phyloP scores from a whole-genome alignment of 2,329 filamentous ascomycete genomes.

The Lasiodiplodia gonubiensis region DNA sequence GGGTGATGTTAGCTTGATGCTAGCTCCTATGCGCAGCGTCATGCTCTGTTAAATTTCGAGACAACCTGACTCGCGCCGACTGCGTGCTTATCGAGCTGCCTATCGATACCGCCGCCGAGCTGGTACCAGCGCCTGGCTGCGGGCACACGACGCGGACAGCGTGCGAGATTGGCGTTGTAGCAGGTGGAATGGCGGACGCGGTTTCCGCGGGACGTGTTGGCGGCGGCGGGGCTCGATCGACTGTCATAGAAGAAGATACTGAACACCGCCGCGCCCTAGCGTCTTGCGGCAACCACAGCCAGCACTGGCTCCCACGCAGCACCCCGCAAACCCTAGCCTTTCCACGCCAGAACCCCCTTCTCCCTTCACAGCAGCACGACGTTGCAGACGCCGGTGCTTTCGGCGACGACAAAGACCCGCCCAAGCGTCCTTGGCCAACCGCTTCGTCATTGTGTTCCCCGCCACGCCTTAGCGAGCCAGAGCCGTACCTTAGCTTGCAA shows the following conservation, averaged over 20 bases:
- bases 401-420: constrained; percentile 25
- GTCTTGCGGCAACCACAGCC: constrained; percentile 3
- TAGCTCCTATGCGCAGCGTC: constrained; percentile 18
- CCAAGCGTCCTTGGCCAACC: constrained; percentile 14
- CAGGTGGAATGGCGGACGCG: background rate
- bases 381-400: background rate
- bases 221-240: constrained; percentile 1
- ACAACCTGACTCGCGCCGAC: constrained; percentile 14
- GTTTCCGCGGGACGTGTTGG: background rate
- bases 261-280: constrained; percentile 15
- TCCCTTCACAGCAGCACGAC: background rate
- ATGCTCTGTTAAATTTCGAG: constrained; percentile 12
- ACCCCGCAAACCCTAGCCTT: background rate
- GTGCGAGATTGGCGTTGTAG: background rate
- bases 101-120: background rate
- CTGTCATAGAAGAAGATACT: background rate
- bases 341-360: background rate
- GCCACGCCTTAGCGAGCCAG: constrained; percentile 29
- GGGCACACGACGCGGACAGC: background rate
- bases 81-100: background rate
- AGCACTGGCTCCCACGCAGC: background rate
- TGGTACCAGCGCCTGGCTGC: background rate
- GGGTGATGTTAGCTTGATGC: constrained; percentile 18
- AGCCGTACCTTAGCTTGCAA: constrained; percentile 28
- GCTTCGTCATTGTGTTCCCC: constrained; percentile 29